Base-by-base conservation (phyloP, 495 filamentous ascomycete genomes). In the Penicillium robsamsonii region DNA sequence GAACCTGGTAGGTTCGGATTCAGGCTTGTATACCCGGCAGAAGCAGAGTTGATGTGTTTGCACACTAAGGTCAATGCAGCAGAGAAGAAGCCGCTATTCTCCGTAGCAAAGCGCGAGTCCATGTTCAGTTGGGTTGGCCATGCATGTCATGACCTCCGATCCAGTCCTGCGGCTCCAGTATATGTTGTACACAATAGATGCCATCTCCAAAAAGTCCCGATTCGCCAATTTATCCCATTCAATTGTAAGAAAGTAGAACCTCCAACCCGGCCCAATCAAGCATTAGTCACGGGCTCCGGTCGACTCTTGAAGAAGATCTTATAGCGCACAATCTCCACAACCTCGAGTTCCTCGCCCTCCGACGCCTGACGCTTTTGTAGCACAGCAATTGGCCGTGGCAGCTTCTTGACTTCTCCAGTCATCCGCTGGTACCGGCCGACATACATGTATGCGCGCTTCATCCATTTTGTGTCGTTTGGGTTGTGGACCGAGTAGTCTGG, bases 401-500 rank as follows among this genome's bases (percentile, higher is more conserved):
- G 69, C 64, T 90, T 94, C 81, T 91, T 95, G 9, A 95, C 85
- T 69, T 97, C 91, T 10, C 94, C 94, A 1, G 84, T 88, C 69
- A 98, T 80, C 46, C 93, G 81, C 74, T 98, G 94, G 65, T 97
- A 88, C 69, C 86, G 80, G 11, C 94, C 94, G 5, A 97, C 82
- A 66, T 92, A 96, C 33, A 97, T 70, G 69, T 94, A 90, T 25
- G 90, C 91, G 37, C 80, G 75, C 70, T 92, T 94, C 89, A 93
- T 94, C 92, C 92, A 96, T 20, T 79, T 78, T 8, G 79, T 84
- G 49, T 76, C 74, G 5, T 75, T 75, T 8, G 75, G 75, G 27
- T 70, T 75, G 42, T 75, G 65, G 5, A 75, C 60, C 25, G 83
- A 75, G 60, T 89, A 90, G 53, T 89, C 82, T 5, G 90, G 91